Conservation (phyloP, 2,329 filamentous ascomycete species). For the Trichophyton equinum region DNA sequence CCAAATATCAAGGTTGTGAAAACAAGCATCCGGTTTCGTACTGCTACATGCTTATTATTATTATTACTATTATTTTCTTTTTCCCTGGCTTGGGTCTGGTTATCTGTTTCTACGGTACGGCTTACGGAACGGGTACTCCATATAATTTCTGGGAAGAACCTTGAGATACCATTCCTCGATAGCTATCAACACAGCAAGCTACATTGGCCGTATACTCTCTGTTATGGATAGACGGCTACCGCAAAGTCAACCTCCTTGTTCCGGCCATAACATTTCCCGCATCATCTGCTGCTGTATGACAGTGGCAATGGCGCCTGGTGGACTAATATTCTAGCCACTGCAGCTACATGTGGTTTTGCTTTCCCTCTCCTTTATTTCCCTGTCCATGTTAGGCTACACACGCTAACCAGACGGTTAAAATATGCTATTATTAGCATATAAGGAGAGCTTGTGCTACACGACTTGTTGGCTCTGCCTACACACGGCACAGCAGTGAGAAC, state of each 20-base stretch:
- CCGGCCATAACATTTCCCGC: not conserved
- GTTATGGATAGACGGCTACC: not conserved
- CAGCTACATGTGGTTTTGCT: conserved; percentile 40
- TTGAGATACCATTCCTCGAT: conserved; percentile 16
- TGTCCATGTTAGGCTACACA: not conserved
- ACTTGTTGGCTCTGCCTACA: not conserved
- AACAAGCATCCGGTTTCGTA: conserved; percentile 21
- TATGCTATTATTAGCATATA: conserved; percentile 8
- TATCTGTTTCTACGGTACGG: conserved; percentile 9
- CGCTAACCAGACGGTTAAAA: not conserved
- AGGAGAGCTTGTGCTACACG: conserved; percentile 3
- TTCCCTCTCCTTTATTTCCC: conserved; percentile 30
- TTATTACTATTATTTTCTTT: not conserved
- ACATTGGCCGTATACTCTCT: not conserved
- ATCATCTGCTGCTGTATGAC: conserved; percentile 9
- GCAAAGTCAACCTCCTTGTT: not conserved
- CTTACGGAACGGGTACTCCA: no score
- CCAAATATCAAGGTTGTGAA: conserved; percentile 35
- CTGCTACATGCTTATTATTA: no score
- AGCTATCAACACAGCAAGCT: conserved; percentile 16
- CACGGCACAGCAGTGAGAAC: not conserved
- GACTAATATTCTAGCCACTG: conserved; percentile 26
- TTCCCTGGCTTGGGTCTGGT: not conserved
- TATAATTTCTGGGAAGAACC: conserved; percentile 13
- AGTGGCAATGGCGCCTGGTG: conserved; percentile 9